phyloP scores from a whole-genome alignment of 2,329 filamentous ascomycete species.

The Phaeophleospora eucalypticola region DNA sequence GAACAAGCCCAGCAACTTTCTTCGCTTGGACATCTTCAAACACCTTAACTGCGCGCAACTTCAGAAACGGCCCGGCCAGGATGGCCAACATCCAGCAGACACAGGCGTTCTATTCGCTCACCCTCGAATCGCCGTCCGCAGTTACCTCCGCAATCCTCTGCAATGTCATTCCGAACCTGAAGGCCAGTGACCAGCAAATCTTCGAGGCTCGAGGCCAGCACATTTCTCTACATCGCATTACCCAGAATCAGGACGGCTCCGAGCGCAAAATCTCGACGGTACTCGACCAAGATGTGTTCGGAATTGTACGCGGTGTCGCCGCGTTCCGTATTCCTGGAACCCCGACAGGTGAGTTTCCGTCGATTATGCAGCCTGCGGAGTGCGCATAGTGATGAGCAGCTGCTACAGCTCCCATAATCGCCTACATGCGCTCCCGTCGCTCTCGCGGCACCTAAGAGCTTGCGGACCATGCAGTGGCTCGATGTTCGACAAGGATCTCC shows the following conservation, averaged over 20 bases:
- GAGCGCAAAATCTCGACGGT: constrained; percentile 83
- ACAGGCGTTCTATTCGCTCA: constrained; percentile 92
- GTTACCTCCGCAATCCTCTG: constrained; percentile 88
- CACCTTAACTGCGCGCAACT: constrained; percentile 9
- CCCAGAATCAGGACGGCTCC: constrained; percentile 47
- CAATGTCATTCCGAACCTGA: constrained; percentile 76
- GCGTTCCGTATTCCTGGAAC: constrained; percentile 90
- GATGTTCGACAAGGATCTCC: not conserved
- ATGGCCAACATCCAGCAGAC: constrained; percentile 99
- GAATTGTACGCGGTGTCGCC: constrained; percentile 84
- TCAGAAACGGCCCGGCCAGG: constrained; percentile 32
- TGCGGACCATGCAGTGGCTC: too few species aligned
- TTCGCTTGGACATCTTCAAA: too few species aligned
- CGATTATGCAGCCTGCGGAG: constrained; percentile 20
- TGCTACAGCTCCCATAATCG: constrained; percentile 11
- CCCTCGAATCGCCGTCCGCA: constrained; percentile 85
- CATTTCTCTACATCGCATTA: constrained; percentile 80
- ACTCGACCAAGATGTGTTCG: constrained; percentile 90
- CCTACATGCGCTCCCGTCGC: too few species aligned
- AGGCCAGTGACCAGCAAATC: constrained; percentile 89
- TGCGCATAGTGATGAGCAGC: constrained; percentile 44
- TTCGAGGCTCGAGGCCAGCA: constrained; percentile 88
- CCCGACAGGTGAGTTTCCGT: constrained; percentile 67
- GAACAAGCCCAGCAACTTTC: not conserved
- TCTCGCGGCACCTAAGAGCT: too few species aligned